Evolutionary conservation across 805 yeast species (phyloP), one percentile per base, ranked within the genome.

Genomic region (Kockiozyma suomiensis): DNA sequence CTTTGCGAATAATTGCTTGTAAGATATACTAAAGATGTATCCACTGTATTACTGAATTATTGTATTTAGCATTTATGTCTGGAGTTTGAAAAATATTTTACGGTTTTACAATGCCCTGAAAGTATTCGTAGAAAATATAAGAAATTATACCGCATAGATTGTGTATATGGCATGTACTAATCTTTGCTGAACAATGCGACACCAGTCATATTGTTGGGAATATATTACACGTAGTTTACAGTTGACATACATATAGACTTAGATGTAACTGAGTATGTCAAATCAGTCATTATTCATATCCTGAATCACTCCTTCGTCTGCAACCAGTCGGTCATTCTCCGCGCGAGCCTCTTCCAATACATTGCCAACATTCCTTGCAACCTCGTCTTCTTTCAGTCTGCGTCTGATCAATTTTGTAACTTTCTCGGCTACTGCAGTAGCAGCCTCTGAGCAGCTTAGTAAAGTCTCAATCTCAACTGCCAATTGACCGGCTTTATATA

Each of bases 401-500:
- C 71, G 66, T 52, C 83, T 79, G 47, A 93, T 88, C 69, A 82
- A 77, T 33, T 84, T 84, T 0, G 97, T 88, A 59, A 88, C 70
- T 26, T 71, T 69, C 56, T 83, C 85, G 7, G 90, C 94, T 33
- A 85, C 79, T 2, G 72, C 71, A 68, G 82, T 83, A 1, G 97
- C 94, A 58, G 80, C 76, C 59, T 81, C 82, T 33, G 88, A 81
- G 71, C 94, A 86, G 26, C 85, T 83, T 78, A 90, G 77, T 51
- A 93, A 75, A 26, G 81, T 76, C 38, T 80, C 70, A 0, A 94
- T 90, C 69, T 89, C 92, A 65, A 93, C 83, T 5, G 92, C 88
- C 48, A 88, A 76, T 23, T 53, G 97, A 52, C 98, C 99, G 33
- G 91, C 88, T 70, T 93, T 94, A 45, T 87, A 81, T 30, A 94